Percentiles rank a stretch among this genome's conserved stretches.
These are phyloP conservation scores for Heliocybe sulcata DNA, from an alignment of 1,284 basidiomycete species.

Conservation along the genomic window DNA sequence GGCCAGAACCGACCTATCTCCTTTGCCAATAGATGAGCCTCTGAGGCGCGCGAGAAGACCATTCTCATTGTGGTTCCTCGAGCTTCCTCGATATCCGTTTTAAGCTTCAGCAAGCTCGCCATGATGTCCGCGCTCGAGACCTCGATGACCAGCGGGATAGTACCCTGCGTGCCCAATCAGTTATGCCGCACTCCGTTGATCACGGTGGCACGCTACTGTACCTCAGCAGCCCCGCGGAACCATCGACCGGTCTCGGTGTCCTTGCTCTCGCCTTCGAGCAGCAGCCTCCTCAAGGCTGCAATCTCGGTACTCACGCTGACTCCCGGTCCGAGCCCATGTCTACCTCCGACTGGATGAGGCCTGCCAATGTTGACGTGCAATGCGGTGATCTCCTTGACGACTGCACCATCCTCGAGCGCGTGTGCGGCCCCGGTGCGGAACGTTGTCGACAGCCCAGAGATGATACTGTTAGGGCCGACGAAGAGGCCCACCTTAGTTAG, in stretches of 20 bases:
- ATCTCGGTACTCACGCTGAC: slow-evolving; percentile 46
- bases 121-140: slow-evolving; percentile 42
- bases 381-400: slow-evolving; percentile 33
- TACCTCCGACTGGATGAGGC: slow-evolving; percentile 17
- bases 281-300: slow-evolving; percentile 37
- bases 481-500: slow-evolving; percentile 22
- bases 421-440: slow-evolving; percentile 35
- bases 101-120: slow-evolving; percentile 35
- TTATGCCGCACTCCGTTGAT: neutral
- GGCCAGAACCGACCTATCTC: slow-evolving; percentile 23
- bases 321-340: slow-evolving; percentile 20
- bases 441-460: slow-evolving; percentile 40
- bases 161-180: slow-evolving; percentile 15
- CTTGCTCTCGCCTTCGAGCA: slow-evolving; percentile 6
- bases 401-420: slow-evolving; percentile 29
- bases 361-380: slow-evolving; percentile 32
- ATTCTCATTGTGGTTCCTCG: slow-evolving; percentile 13
- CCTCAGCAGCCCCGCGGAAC: slow-evolving; percentile 21
- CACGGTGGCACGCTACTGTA: neutral
- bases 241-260: slow-evolving; percentile 13
- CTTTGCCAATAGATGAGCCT: slow-evolving; percentile 34
- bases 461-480: neutral
- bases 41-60: slow-evolving; percentile 29
- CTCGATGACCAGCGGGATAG: slow-evolving; percentile 44
- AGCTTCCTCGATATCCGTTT: slow-evolving; percentile 24